Base-by-base conservation (phyloP, 108 stramenopile genomes). In the Aurantiochytrium sp. region DNA sequence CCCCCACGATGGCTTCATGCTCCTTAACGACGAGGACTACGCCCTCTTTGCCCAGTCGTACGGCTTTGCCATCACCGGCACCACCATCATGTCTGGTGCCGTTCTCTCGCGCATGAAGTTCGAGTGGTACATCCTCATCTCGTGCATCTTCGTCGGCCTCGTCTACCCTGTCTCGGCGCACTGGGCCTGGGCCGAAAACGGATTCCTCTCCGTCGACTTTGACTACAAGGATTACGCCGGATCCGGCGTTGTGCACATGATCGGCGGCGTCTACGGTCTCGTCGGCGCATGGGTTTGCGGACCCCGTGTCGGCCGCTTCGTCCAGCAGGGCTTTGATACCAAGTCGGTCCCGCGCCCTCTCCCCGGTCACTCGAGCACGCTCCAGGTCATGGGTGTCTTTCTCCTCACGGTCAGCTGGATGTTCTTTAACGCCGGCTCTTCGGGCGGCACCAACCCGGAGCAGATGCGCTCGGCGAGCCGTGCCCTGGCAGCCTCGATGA, bases 391-490 rank as follows among this genome's bases (percentile, higher is more conserved):
- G 16, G 96, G 96, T 59, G 95, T 95, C 10, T 95, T 98, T 92
- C 92, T 96, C 88, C 95, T 98, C 5, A 96, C 96, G 96, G 95
- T 97, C 59, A 96, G 96, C 49, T 98, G 97, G 97, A 96, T 97
- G 88, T 97, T 96, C 57, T 98, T 98, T 96, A 98, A 97, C 92
- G 92, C 93, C 6, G 96, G 96, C 10, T 95, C 94, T 43, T 95
- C 96, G 19, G 91, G 95, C 16, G 72, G 89, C 18, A 95, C 96
- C 88, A 69, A 87, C 44, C 90, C 90, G 21, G 43, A 29, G 8
- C 6, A 53, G 25, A 83, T 83, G n/a, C 76, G 76, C 45, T 12
- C 18, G 8, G 76, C 76, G 8, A 53, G 49, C 51, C 76, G 76
- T 83, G 76, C 76, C 19, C 5, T 83, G 16, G 51, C 51, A 12